Evolutionary conservation across 805 yeast genomes (phyloP), one percentile per base, ranked within the genome.

Genomic region (Komagataella phaffii): DNA sequence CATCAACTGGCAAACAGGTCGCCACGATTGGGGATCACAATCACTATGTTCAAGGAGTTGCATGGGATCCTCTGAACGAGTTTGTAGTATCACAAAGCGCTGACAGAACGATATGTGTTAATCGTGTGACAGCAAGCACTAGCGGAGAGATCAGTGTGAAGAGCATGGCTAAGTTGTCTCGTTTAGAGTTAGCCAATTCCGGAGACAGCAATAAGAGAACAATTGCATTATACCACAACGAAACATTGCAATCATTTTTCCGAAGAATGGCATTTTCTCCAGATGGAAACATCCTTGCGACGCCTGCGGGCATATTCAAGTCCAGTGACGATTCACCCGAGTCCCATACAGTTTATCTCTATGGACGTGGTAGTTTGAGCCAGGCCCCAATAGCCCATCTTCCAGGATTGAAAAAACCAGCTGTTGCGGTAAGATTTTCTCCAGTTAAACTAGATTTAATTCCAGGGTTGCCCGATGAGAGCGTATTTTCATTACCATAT

Each of bases 11-110:
- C 0, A 68, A 70, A 30, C 76, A 80, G 57, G 69, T 84, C 0
- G 64, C 71, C 24, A 83, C 80, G 57, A 71, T 83, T 54, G 78
- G 79, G 5, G 88, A 85, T 53, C 98, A 93, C 65, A 71, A 72
- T 48, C 96, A 90, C 64, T 91, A 88, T 59, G 95, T 93, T 2
- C 99, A 93, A 66, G 99, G 99, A 2, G 91, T 93, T 4, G 73
- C 85, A 0, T 93, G 98, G 98, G 99, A 93, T 63, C 99, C 99
- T 6, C 62, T 71, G 51, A 81, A 84, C 55, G 79, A 84, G 63
- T 88, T 66, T 57, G 65, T 93, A 4, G 88, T 90, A 1, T 85
- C 96, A 6, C 96, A 90, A 64, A 81, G 93, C 23, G 95, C 96
- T 10, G 99, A 93, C 66, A 69, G 96, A 54, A 74, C 88, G 2